A percentile compares a stretch with the other conserved stretches of the same genome.
phyloP scores from a whole-genome alignment of 2,329 filamentous ascomycete species.

The Aspergillus vadensis region DNA sequence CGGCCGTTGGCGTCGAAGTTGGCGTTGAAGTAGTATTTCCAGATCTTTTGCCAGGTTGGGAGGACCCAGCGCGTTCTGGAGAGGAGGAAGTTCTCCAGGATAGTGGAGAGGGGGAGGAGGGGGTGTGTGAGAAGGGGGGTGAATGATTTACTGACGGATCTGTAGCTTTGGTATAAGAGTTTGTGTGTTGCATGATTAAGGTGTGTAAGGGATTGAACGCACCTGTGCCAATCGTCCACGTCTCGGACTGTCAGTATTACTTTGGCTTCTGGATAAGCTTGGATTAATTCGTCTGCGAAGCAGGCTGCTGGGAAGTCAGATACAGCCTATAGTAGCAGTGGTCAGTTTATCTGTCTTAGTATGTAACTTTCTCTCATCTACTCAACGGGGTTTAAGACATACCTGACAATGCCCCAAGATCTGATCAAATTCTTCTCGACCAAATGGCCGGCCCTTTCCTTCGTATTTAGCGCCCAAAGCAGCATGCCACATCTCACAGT shows the following conservation, averaged over 20 bases:
- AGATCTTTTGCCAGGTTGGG: constrained; percentile 9
- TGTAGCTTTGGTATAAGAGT: no score
- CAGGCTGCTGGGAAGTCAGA: constrained; percentile 34
- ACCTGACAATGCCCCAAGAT: constrained; percentile 12
- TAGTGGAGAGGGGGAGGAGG: constrained; percentile 15
- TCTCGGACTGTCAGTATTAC: constrained; percentile 36
- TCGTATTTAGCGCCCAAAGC: constrained; percentile 12
- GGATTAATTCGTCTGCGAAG: constrained; percentile 40
- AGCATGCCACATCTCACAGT: constrained; percentile 11
- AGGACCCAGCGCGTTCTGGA: constrained; percentile 11
- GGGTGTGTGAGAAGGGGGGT: constrained; percentile 18
- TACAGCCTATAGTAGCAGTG: background rate
- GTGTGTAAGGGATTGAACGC: constrained; percentile 5
- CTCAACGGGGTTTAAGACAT: no score
- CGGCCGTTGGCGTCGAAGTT: constrained; percentile 22
- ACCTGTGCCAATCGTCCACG: constrained; percentile 28
- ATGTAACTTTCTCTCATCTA: no score
- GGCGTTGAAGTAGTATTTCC: constrained; percentile 12
- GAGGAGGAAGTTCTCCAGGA: background rate
- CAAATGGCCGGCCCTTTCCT: background rate
- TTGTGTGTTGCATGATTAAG: no score
- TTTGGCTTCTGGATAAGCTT: constrained; percentile 41
- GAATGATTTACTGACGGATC: no score
- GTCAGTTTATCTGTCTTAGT: no score
- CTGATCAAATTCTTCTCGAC: constrained; percentile 13